Percentiles rank a stretch among this genome's conserved stretches.
Conservation (phyloP, 495 filamentous ascomycete species). For the Apodospora peruviana region DNA sequence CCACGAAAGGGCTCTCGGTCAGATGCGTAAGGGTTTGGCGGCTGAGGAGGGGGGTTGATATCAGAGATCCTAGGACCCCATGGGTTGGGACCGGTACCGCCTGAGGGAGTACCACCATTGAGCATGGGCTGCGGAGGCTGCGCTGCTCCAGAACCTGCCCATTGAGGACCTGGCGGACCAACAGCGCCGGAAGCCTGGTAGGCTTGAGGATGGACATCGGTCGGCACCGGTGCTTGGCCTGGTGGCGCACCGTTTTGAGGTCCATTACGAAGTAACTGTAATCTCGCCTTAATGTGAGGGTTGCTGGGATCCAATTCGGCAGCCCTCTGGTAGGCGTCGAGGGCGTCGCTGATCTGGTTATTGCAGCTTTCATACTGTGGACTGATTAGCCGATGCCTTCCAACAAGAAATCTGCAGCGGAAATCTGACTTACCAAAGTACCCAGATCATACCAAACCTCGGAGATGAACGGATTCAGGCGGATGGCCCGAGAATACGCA, state of each 20-base stretch:
- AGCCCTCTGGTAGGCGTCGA: conserved; percentile 92
- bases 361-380: conserved; percentile 95
- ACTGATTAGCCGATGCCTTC: conserved; percentile 13
- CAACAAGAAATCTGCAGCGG: conserved; percentile 2
- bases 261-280: conserved; percentile 78
- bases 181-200: conserved; percentile 68
- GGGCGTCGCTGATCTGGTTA: conserved; percentile 93
- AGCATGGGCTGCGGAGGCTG: conserved; percentile 42
- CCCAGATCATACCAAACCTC: conserved; percentile 99
- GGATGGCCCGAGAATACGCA: conserved; percentile 96
- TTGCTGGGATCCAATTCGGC: conserved; percentile 91
- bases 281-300: conserved; percentile 90
- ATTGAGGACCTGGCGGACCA: conserved; percentile 75
- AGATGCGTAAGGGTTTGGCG: conserved; percentile 68
- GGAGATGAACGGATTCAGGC: conserved; percentile 96
- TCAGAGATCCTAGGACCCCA: conserved; percentile 78
- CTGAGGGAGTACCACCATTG: conserved; percentile 43
- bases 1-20: conserved; percentile 59
- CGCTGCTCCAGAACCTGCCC: conserved; percentile 65
- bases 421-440: conserved; percentile 69
- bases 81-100: conserved; percentile 58
- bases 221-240: conserved; percentile 39
- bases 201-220: conserved; percentile 64
- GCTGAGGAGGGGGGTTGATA: conserved; percentile 65
- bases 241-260: conserved; percentile 66